phyloP scores from a whole-genome alignment of 2,329 filamentous ascomycete genomes.

The Tolypocladium amazonense region DNA sequence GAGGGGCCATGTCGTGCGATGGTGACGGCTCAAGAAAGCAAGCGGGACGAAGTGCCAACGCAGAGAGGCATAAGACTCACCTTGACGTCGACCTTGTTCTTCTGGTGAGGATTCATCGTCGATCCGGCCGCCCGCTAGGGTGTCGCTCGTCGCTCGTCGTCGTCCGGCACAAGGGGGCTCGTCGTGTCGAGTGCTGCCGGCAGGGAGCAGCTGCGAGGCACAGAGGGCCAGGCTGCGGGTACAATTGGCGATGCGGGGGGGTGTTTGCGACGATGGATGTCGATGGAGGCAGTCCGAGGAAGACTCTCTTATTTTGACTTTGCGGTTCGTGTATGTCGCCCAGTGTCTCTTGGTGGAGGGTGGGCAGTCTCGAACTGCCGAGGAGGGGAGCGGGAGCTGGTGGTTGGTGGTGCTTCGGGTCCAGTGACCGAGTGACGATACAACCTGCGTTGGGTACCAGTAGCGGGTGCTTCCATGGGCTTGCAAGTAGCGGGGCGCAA shows the following conservation, averaged over 20 bases:
- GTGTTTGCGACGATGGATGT: not conserved
- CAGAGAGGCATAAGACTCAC: constrained; percentile 43
- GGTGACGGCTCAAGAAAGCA: not conserved
- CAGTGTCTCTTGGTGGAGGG: not conserved
- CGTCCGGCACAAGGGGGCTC: not conserved
- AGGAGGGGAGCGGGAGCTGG: not conserved
- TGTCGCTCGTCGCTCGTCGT: not conserved
- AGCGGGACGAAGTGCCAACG: not conserved
- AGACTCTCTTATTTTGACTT: not conserved
- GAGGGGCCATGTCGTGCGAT: not conserved
- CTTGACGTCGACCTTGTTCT: constrained; percentile 96
- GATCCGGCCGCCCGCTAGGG: not conserved
- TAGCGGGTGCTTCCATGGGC: not conserved
- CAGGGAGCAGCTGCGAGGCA: not conserved
- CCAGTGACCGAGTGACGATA: not conserved
- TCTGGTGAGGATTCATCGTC: constrained; percentile 89
- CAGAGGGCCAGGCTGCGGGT: not conserved
- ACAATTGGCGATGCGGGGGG: not conserved
- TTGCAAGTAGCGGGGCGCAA: constrained; percentile 1
- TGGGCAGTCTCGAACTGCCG: not conserved
- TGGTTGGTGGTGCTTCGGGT: not conserved
- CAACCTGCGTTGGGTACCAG: not conserved
- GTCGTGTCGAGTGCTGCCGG: not conserved
- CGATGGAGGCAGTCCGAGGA: not conserved
- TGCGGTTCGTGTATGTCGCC: not conserved